Conservation (phyloP, 2,329 filamentous ascomycete species). For the Exutisphaerella laricina region DNA sequence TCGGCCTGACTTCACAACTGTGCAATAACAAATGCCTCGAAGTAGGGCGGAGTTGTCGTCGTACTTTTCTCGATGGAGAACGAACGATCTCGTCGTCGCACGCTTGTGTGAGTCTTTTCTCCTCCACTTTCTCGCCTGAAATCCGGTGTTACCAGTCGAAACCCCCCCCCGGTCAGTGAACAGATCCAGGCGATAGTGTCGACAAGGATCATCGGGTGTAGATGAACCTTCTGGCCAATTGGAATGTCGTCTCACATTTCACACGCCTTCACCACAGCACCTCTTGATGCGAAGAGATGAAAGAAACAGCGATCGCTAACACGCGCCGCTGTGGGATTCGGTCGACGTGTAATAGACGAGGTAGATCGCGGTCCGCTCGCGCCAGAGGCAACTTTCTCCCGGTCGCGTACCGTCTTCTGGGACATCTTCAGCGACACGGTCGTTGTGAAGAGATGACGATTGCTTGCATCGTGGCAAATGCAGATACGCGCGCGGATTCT, state of each 20-base stretch:
- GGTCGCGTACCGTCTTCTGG: neutral
- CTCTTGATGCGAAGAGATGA: neutral
- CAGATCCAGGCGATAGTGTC: slow-evolving; percentile 2
- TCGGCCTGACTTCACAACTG: neutral
- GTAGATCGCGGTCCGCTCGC: too few relatives aligned
- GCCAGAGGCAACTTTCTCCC: too few relatives aligned
- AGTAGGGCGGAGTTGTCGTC: neutral
- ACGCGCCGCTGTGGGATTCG: too few relatives aligned
- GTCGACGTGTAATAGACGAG: too few relatives aligned
- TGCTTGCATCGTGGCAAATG: neutral
- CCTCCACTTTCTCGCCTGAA: neutral
- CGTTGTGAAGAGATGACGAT: too few relatives aligned
- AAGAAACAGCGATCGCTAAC: too few relatives aligned
- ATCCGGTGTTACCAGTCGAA: neutral
- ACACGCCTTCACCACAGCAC: neutral
- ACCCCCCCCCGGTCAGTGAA: neutral
- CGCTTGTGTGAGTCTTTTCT: neutral
- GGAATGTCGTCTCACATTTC: neutral
- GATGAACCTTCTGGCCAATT: neutral
- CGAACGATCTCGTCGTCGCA: neutral
- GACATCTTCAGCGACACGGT: neutral
- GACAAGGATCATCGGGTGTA: neutral
- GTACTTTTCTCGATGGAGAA: neutral
- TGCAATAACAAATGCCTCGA: neutral
- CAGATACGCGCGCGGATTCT: neutral